Evolutionary conservation across 768 basidiomycete genomes (phyloP), one percentile per base, ranked within the genome.

Genomic region (Dentipellis fragilis): DNA sequence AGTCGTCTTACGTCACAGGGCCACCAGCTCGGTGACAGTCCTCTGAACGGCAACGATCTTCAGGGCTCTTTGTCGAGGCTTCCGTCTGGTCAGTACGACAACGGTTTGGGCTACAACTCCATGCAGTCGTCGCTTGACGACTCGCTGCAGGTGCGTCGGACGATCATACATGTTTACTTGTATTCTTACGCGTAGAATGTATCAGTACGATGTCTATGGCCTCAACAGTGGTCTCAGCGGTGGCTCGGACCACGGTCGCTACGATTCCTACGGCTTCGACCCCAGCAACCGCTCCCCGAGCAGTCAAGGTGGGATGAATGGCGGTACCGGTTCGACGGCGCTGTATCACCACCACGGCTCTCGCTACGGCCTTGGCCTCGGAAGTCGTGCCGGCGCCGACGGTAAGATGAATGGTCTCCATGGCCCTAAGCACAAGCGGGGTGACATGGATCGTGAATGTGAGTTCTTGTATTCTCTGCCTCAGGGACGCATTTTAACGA

Each of bases 401-500:
- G 71, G 81, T 54, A 93, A 93, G 69, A 89, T 92, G 82, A 91
- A 90, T 64, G 90, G 91, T 19, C 68, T 93, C 47, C 89, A 92
- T 64, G 93, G 93, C 46, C 82, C 92, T 52, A 95, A 95, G 72
- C 93, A 94, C 73, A 95, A 94, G 73, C 81, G 93, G 11, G 91
- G 91, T 39, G 91, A 96, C 64, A 79, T 93, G 65, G 92, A 95
- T 68, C 84, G 93, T 63, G 84, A 91, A 77, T 93, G 80, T 84
- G 67, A 65, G 75, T 66, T 46, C 45, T 10, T 22, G 16, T 40
- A 36, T 57, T 14, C 10, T 72, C 63, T 42, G 23, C 39, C 19
- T 52, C 6, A 16, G 3, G 14, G 37, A 21, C 38, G 5, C 51
- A 34, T 10, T 17, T 35, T 49, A 52, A 35, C 46, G 12, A 23